Percentiles rank a stretch among this genome's conserved stretches.
phyloP scores from a whole-genome alignment of 106 monocot species.

The Acorus calamus region DNA sequence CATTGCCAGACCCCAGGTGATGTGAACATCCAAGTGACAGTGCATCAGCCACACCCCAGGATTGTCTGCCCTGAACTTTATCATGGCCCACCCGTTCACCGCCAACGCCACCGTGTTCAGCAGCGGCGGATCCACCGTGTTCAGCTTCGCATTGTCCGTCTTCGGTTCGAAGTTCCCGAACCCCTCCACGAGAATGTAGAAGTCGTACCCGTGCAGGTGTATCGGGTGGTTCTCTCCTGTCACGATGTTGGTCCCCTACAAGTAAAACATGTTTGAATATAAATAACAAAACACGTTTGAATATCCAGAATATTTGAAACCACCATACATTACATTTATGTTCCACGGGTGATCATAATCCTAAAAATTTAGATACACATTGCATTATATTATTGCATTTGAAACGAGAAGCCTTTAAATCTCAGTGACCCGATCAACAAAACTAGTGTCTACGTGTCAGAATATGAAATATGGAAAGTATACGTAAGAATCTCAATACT shows the following conservation, averaged over 20 bases:
- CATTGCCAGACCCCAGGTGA: conserved; percentile 60
- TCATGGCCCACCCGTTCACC: conserved; percentile 50
- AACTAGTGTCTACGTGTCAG: no score
- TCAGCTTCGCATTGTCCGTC: conserved; percentile 35
- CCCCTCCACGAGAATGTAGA: conserved; percentile 47
- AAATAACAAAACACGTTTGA: no score
- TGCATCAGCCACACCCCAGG: conserved; percentile 63
- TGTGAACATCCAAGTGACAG: conserved; percentile 62
- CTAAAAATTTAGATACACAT: no score
- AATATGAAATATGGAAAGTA: no score
- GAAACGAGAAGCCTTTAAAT: no score
- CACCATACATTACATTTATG: no score
- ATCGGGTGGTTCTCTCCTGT: conserved; percentile 54
- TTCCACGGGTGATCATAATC: no score
- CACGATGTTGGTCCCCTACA: conserved; percentile 32
- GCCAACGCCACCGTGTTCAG: conserved; percentile 54
- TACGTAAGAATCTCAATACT: no score
- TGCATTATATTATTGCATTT: no score
- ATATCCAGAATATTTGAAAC: no score
- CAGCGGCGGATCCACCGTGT: conserved; percentile 45
- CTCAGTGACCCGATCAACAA: no score
- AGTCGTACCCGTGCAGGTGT: conserved; percentile 62
- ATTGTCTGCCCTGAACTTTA: conserved; percentile 56
- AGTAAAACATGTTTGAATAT: no score
- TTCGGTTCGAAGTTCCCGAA: conserved; percentile 51